Evolutionary conservation across 192 early-diverging fungal genomes (phyloP), one percentile per base, ranked within the genome.

Genomic region (Mortierella antarctica): DNA sequence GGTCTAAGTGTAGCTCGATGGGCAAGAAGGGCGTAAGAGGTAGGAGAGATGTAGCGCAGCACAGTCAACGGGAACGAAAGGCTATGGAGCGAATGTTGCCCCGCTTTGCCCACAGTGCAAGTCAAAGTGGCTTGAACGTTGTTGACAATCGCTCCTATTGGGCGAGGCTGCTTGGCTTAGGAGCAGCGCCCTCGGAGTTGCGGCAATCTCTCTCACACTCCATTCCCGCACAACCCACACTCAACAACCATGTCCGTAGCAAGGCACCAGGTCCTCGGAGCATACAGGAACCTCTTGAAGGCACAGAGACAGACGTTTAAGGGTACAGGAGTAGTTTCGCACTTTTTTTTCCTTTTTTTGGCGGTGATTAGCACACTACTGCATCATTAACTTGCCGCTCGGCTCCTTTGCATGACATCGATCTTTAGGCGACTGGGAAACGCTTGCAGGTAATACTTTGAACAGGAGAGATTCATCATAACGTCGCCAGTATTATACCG

Each of bases 251-350:
- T 73, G 65, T 68, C 80, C 60, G 74, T 73, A 46, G 44, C 73
- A 70, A 74, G 67, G 62, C 69, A 63, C 5, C 73, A 71, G 49
- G 76, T 74, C n/a, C 76, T 83, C 69, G 63, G 67, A 11, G 82
- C 82, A n/a, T 83, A 72, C 75, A 76, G 77, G 40, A 77, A 74
- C 55, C 75, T 83, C 20, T 57, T 83, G 54, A 77, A 74, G 62
- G 75, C 65, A 18, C 74, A 83, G 55, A 71, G 60, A 49, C 67
- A 80, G 66, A 77, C 82, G 6, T 83, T 83, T 70, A 71, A 67
- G 59, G 82, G 82, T 74, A 70, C 6, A 31, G 31, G 31, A 31
- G 31, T 31, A 1, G 21, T 55, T 46, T 5, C 6, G 5, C 47
- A n/a, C 5, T 7, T 40, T 41, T 65, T 57, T 49, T 45, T 31